Base-by-base conservation (phyloP, 345 rosid species). In the Rubroshorea leprosula region DNA sequence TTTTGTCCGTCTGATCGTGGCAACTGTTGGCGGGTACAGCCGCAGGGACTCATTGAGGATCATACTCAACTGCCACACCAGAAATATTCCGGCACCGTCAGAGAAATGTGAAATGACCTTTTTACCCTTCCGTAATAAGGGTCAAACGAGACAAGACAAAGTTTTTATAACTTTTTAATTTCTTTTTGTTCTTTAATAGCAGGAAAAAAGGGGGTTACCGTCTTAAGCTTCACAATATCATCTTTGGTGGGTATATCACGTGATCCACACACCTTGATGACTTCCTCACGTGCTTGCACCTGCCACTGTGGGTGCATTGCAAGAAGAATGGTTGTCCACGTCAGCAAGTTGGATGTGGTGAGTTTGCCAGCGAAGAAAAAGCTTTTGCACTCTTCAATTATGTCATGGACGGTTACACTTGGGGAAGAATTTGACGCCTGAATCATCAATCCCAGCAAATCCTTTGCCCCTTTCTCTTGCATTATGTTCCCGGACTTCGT, bases 321-420 rank as follows among this genome's bases (percentile, higher is more conserved):
- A 51, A 86, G 77, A 57, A 86, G 78, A 52, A 92, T 74, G 22
- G 83, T 74, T 24, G 87, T 80, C 98, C 97, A 89, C 72, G 95
- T 89, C 76, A 83, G 82, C 76, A 92, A 23, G 61, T 78, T 84
- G 22, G 97, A 75, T 17, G 97, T 84, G 71, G 98, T 86, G 66
- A 81, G 95, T 64, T 92, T 86, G 31, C 98, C 97, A 45, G 98
- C 95, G 47, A 92, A 89, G 76, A 92, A 89, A 65, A 92, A 92
- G 57, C 84, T 83, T 65, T 89, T 86, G 74, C 98, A 92, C 65
- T 92, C 95, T 66, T 89, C 97, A 46, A 92, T 80, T 2, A 81
- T 81, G 74, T 82, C 83, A 5, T 74, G 58, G 8, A 74, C 80
- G 16, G 80, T 74, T 45, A 82, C 65, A 8, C 68, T 60, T 18